Conservation (phyloP, 371 early-diverging fungal species). For the Mucor indicus region DNA sequence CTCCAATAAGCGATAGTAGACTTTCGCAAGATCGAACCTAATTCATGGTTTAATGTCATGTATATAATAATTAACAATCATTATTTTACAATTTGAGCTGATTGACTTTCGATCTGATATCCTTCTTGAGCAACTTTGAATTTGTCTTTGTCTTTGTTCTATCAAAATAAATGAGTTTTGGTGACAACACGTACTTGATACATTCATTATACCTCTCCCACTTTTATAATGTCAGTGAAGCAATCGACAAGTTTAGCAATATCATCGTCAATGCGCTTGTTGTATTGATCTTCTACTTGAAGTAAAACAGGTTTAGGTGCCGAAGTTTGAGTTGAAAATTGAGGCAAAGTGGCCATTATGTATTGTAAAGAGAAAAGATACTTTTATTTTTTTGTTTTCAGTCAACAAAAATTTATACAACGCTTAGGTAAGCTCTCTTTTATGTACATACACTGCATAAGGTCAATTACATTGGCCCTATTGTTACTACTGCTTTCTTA, state of each 20-base stretch:
- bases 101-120: conserved; percentile 65
- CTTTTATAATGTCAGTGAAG: conserved; percentile 60
- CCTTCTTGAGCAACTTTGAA: conserved; percentile 72
- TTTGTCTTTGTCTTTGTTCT: conserved; percentile 64
- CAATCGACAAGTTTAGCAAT: conserved; percentile 59
- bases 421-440: no score
- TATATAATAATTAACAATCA: not conserved
- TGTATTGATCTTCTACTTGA: conserved; percentile 60
- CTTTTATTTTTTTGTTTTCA: no score
- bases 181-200: not conserved
- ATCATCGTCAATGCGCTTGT: conserved; percentile 63
- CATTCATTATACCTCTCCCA: conserved; percentile 48
- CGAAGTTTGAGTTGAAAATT: conserved; percentile 1
- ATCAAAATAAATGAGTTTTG: not conserved
- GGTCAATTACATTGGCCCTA: no score
- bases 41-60: not conserved
- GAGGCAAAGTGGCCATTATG: conserved; percentile 10
- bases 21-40: conserved; percentile 66
- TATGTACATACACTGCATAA: no score
- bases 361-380: not conserved
- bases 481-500: no score
- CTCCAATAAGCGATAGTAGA: conserved; percentile 60
- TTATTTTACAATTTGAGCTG: conserved; percentile 66
- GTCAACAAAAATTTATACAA: no score
- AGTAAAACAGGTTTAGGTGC: conserved; percentile 22